Conservation (phyloP, 345 rosid genomes). For the Aquilaria yunnanensis region DNA sequence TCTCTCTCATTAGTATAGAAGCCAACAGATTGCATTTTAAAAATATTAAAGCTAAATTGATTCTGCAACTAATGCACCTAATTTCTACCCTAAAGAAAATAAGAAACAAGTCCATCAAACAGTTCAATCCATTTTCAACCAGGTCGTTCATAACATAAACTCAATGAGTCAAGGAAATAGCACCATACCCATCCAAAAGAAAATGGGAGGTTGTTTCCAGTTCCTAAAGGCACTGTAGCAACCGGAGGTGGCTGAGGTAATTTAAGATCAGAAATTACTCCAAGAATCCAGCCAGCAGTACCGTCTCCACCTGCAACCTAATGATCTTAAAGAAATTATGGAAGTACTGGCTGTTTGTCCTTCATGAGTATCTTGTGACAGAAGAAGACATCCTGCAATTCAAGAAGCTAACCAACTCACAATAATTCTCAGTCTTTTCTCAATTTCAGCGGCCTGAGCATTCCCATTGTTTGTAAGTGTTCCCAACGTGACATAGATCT, state of each 20-base stretch:
- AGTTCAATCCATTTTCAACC: not conserved
- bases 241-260: conserved; percentile 58
- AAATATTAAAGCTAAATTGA: too few species aligned
- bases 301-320: conserved; percentile 87
- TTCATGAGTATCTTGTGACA: not conserved
- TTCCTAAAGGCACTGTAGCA: conserved; percentile 69
- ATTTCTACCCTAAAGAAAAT: too few species aligned
- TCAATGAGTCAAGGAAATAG: conserved; percentile 2
- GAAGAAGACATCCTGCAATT: not conserved
- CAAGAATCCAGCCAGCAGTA: conserved; percentile 74
- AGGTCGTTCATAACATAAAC: conserved; percentile 3
- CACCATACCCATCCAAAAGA: conserved; percentile 71
- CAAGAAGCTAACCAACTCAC: conserved; percentile 33
- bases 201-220: conserved; percentile 72
- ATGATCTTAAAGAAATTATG: conserved; percentile 6
- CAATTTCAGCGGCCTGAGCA: conserved; percentile 41
- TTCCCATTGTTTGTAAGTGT: conserved; percentile 38
- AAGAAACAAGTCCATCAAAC: conserved; percentile 1
- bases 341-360: not conserved
- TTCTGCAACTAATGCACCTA: too few species aligned
- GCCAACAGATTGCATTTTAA: too few species aligned
- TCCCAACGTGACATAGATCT: conserved; percentile 38
- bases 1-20: too few species aligned
- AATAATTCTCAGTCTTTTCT: conserved; percentile 45
- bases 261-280: conserved; percentile 69